A percentile compares a stretch with the other conserved stretches of the same genome.
Conservation (phyloP, 805 yeast genomes). For the Maudiozyma bulderi region DNA sequence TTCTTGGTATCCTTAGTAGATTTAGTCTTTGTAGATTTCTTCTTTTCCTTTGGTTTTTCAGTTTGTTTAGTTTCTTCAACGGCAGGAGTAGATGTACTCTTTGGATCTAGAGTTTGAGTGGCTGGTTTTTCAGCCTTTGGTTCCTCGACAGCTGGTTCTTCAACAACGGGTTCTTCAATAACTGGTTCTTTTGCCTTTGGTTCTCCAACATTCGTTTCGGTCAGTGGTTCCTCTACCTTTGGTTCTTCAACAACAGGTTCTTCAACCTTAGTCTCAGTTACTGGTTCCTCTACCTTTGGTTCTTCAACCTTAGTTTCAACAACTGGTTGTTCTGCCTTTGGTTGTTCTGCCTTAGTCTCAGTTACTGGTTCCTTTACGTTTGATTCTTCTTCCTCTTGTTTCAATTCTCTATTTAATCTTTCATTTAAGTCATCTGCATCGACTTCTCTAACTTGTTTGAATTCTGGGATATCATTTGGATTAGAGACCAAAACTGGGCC, state of each 20-base stretch:
- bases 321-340: no score
- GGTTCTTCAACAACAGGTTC: background rate
- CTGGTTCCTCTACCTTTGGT: background rate
- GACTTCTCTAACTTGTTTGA: constrained; percentile 45
- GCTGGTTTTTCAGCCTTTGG: background rate
- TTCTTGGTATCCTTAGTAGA: constrained; percentile 4
- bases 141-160: background rate
- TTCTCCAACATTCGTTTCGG: constrained; percentile 1
- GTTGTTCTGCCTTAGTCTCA: no score
- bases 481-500: constrained; percentile 49
- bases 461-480: constrained; percentile 57
- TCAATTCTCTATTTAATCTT: constrained; percentile 21
- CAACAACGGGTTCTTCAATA: background rate
- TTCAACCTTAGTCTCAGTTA: background rate
- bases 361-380: background rate
- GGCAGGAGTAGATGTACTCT: background rate
- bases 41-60: background rate
- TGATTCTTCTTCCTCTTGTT: constrained; percentile 7
- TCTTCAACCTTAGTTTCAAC: background rate
- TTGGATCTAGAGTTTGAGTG: constrained; percentile 1
- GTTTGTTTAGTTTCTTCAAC: background rate
- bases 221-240: background rate
- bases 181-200: background rate
- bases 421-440: constrained; percentile 52
- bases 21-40: constrained; percentile 1